These are phyloP conservation scores for Tricholoma hemisulphureum DNA, from an alignment of 768 basidiomycete genomes.

Conservation along the genomic window DNA sequence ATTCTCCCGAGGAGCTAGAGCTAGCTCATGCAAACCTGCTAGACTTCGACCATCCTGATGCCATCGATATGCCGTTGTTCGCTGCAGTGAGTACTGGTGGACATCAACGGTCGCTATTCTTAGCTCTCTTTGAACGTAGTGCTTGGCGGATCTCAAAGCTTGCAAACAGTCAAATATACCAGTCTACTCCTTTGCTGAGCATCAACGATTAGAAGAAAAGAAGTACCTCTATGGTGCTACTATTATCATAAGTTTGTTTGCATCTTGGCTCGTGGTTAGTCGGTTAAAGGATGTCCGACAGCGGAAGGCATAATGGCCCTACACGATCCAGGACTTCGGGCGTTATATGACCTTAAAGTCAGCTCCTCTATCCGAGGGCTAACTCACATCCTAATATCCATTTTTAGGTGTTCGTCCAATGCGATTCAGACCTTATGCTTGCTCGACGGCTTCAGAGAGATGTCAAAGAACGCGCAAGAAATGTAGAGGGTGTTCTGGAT, in stretches of 20 bases:
- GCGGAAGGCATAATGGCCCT: constrained; percentile 93
- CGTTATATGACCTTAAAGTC: constrained; percentile 90
- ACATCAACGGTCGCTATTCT: not conserved
- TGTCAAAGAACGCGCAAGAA: constrained; percentile 81
- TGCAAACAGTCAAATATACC: constrained; percentile 88
- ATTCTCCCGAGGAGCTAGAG: constrained; percentile 73
- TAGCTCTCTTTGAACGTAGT: constrained; percentile 42
- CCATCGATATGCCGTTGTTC: constrained; percentile 89
- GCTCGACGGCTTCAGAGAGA: constrained; percentile 89
- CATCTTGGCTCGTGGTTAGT: not conserved
- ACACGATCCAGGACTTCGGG: constrained; percentile 73
- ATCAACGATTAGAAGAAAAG: constrained; percentile 75
- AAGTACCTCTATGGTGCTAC: constrained; percentile 93
- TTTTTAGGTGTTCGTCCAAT: constrained; percentile 80
- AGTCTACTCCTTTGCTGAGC: constrained; percentile 89
- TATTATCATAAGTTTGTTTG: constrained; percentile 72
- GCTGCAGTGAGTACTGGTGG: constrained; percentile 53
- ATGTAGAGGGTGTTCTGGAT: constrained; percentile 83
- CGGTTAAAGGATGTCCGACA: constrained; percentile 22
- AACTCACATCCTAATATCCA: not conserved
- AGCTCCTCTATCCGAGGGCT: constrained; percentile 2
- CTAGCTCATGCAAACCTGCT: constrained; percentile 79
- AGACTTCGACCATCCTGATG: constrained; percentile 91
- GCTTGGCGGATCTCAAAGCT: constrained; percentile 79
- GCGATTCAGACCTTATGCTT: constrained; percentile 96